phyloP scores from a whole-genome alignment of 305 asterid genomes.

The Andrographis paniculata region DNA sequence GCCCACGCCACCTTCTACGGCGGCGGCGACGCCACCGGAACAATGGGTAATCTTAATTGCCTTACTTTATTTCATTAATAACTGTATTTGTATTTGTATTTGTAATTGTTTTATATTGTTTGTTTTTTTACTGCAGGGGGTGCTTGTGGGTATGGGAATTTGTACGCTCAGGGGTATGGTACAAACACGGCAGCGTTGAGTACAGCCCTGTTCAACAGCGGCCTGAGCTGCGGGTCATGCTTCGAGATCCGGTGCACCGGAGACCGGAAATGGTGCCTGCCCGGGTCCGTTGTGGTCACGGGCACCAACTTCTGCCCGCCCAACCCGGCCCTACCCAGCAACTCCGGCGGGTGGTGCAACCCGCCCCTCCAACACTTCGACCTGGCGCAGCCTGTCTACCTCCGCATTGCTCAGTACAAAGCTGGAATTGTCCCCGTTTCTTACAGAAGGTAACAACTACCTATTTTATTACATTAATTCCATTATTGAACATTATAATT shows the following conservation, averaged over 20 bases:
- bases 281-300: constrained; percentile 31
- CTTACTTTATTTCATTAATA: not conserved
- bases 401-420: constrained; percentile 35
- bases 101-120: not conserved
- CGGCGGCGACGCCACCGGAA: constrained; percentile 49
- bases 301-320: constrained; percentile 48
- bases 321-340: constrained; percentile 33
- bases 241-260: too few relatives aligned
- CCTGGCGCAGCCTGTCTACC: constrained; percentile 39
- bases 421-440: constrained; percentile 45
- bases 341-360: constrained; percentile 46
- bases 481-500: too few relatives aligned
- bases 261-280: constrained; percentile 27
- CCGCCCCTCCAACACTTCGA: constrained; percentile 43
- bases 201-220: constrained; percentile 42
- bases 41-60: constrained; percentile 36
- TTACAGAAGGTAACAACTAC: constrained; percentile 25
- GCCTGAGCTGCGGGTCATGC: constrained; percentile 44
- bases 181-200: constrained; percentile 43
- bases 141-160: constrained; percentile 43
- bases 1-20: constrained; percentile 60
- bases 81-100: too few relatives aligned
- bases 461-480: not conserved
- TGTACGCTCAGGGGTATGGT: constrained; percentile 42
- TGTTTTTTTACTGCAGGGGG: constrained; percentile 21